phyloP scores from a whole-genome alignment of 2,329 filamentous ascomycete genomes.

The Lasiodiplodia hormozganensis region DNA sequence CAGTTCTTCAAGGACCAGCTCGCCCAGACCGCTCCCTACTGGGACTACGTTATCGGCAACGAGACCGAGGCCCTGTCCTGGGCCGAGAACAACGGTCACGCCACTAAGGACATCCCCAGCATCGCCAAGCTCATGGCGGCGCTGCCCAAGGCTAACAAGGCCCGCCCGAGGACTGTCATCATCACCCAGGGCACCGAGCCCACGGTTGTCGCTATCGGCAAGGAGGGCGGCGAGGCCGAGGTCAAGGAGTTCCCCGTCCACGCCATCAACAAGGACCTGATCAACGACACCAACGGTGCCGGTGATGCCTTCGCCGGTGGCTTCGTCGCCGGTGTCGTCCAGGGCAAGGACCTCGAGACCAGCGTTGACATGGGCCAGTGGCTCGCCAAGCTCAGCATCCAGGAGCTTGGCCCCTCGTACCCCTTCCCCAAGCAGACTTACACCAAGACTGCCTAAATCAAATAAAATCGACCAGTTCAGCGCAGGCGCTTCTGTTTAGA shows the following conservation, averaged over 20 bases:
- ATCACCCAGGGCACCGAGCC: slow-evolving; percentile 94
- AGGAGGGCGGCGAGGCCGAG: slow-evolving; percentile 68
- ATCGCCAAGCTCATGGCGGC: slow-evolving; percentile 86
- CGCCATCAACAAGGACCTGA: slow-evolving; percentile 75
- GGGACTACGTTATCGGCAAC: slow-evolving; percentile 96
- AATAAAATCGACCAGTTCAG: slow-evolving; percentile 34
- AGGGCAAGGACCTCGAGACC: slow-evolving; percentile 80
- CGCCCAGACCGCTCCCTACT: slow-evolving; percentile 85
- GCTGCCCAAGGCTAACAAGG: slow-evolving; percentile 88
- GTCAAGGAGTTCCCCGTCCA: slow-evolving; percentile 83
- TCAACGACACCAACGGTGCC: slow-evolving; percentile 96
- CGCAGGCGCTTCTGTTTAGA: slow-evolving; percentile 48
- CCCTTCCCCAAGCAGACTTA: slow-evolving; percentile 51
- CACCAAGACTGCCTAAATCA: slow-evolving; percentile 32
- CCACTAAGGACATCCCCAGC: slow-evolving; percentile 77
- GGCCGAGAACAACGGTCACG: slow-evolving; percentile 79
- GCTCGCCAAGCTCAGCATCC: slow-evolving; percentile 91
- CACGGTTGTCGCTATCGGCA: slow-evolving; percentile 79
- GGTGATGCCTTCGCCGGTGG: slow-evolving; percentile 97
- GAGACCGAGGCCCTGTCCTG: slow-evolving; percentile 93
- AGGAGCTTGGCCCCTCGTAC: slow-evolving; percentile 79
- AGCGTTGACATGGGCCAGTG: slow-evolving; percentile 93
- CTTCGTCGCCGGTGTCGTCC: slow-evolving; percentile 86
- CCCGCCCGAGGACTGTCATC: slow-evolving; percentile 84
- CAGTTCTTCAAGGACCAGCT: slow-evolving; percentile 98